Evolutionary conservation across 1,139 yeast species (phyloP), one percentile per base, ranked within the genome.

Genomic region (Lodderomyces beijingensis): DNA sequence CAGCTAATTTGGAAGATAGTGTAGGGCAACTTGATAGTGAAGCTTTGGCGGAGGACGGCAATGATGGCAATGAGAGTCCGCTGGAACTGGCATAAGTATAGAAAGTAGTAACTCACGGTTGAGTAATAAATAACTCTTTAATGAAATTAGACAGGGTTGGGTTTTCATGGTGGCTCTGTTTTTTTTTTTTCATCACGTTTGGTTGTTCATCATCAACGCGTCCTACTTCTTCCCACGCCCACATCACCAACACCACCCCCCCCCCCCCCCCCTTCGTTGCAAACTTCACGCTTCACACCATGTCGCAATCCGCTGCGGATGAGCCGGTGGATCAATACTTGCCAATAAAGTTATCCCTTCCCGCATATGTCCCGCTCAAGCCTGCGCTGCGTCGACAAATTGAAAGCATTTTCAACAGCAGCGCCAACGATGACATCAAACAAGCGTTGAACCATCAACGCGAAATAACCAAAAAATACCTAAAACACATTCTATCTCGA

Each of bases 281-380:
- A n/a, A n/a, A n/a, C n/a, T 19, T 19, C 10, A n/a, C 11, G 12
- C n/a, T 10, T 14, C 7, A 22, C 13, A 19, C 26, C n/a, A 32
- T 22, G 28, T 32, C 35, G 22, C 30, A 27, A 30, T 16, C 18
- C 15, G 17, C 25, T 6, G 27, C 23, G 15, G 20, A 28, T 6
- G 28, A 33, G 2, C 16, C 5, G 14, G 26, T 20, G 5, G 37
- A 27, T 25, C 10, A 17, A 1, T 33, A 22, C 25, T 14, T 36
- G 21, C 42, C 42, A 4, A 5, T 12, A 2, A 30, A 36, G n/a
- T 15, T 39, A 27, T 35, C 40, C 4, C 36, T 43, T 11, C 46
- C 46, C 1, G 14, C 16, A 7, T 41, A 36, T 26, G 31, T 41
- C 7, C 46, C 46, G 3, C 29, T 43, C 11, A 24, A 25, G 15